Conservation (phyloP, 106 monocot species). For the Dendrobium chrysotoxum region DNA sequence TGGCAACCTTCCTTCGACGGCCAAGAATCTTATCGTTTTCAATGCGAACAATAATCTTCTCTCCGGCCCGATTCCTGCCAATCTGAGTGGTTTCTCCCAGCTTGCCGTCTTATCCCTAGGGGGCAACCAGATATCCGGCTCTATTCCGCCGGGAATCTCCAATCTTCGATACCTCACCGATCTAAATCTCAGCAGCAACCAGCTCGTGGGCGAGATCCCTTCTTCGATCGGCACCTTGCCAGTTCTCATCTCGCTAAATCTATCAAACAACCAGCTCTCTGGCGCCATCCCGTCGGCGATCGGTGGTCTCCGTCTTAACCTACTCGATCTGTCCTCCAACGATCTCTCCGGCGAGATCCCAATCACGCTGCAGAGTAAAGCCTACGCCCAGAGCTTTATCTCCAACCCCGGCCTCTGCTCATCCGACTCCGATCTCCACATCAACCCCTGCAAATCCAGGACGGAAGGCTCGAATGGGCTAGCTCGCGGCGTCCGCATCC, state of each 20-base stretch:
- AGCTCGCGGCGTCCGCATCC: slow-evolving; percentile 8
- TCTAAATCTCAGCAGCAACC: slow-evolving; percentile 61
- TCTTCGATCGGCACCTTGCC: slow-evolving; percentile 34
- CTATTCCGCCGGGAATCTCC: slow-evolving; percentile 33
- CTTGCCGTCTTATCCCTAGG: slow-evolving; percentile 40
- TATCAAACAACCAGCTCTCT: slow-evolving; percentile 61
- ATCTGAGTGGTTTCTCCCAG: slow-evolving; percentile 19
- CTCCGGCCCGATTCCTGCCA: slow-evolving; percentile 44
- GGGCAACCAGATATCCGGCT: slow-evolving; percentile 47
- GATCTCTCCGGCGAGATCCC: slow-evolving; percentile 57
- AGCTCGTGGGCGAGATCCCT: slow-evolving; percentile 59
- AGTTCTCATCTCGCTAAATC: slow-evolving; percentile 49
- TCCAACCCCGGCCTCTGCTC: slow-evolving; percentile 47
- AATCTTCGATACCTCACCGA: slow-evolving; percentile 19
- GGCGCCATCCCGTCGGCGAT: slow-evolving; percentile 35
- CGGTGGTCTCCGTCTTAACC: slow-evolving; percentile 28
- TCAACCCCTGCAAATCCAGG: background rate
- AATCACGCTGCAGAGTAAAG: slow-evolving; percentile 25
- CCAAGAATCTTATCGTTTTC: slow-evolving; percentile 30
- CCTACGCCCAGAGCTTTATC: slow-evolving; percentile 43
- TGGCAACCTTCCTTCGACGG: slow-evolving; percentile 44
- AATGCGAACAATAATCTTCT: slow-evolving; percentile 43
- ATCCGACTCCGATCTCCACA: background rate
- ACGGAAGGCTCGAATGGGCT: background rate
- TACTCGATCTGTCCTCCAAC: slow-evolving; percentile 78